A percentile compares a stretch with the other conserved stretches of the same genome.
These are phyloP conservation scores for Acacia confusa DNA, from an alignment of 306 rosid species.

Conservation along the genomic window DNA sequence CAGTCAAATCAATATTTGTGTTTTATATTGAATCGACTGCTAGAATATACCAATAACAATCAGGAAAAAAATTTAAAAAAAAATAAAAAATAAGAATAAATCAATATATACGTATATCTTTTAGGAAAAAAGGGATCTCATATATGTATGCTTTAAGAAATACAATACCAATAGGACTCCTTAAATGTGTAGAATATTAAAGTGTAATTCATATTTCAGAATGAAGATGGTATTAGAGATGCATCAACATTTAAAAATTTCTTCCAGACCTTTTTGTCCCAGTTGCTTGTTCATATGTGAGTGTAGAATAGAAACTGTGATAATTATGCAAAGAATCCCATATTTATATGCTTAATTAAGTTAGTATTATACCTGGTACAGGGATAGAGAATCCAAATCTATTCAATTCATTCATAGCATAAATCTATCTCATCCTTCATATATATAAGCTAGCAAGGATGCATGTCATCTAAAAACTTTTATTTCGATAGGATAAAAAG, in stretches of 20 bases:
- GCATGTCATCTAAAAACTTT: not conserved
- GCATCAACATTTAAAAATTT: not conserved
- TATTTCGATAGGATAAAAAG: not conserved
- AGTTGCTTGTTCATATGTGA: not conserved
- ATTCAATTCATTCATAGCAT: not conserved
- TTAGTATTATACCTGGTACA: not conserved
- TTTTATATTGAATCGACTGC: not conserved
- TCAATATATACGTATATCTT: not conserved
- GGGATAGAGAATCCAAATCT: not conserved
- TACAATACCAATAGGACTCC: not conserved
- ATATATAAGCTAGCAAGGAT: not conserved
- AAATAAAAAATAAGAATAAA: not conserved
- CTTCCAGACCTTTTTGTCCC: not conserved
- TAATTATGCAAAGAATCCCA: not conserved
- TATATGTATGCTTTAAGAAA: not conserved
- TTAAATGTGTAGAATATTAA: not conserved
- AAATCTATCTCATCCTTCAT: not conserved
- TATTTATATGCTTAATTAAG: not conserved
- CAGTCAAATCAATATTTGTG: not conserved
- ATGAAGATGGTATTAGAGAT: not conserved
- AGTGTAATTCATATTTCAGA: not conserved
- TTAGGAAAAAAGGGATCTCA: not conserved
- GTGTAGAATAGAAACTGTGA: not conserved
- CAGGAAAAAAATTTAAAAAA: not conserved
- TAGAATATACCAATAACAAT: not conserved